Evolutionary conservation across 2,329 filamentous ascomycete species (phyloP).

Genomic region (Aspergillus aculeatus): DNA sequence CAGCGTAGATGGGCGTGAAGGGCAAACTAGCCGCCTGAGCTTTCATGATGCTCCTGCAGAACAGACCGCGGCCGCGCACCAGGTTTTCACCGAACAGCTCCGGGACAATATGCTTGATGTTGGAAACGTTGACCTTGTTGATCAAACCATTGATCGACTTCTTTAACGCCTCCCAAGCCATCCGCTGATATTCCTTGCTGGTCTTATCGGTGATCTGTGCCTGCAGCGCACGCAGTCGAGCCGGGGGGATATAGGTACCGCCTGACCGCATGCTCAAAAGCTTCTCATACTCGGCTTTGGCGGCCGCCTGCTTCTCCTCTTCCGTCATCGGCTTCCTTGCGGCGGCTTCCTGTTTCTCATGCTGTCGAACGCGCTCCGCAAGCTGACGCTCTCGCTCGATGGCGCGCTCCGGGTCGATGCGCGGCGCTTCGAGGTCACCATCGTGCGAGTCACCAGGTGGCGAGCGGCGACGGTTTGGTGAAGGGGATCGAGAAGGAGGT

Average conservation of each 20-base stretch:
- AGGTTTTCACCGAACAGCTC: conserved; percentile 95
- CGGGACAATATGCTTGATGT: conserved; percentile 96
- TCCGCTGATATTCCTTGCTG: conserved; percentile 95
- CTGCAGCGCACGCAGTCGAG: conserved; percentile 84
- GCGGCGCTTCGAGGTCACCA: conserved; percentile 43
- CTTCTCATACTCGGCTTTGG: conserved; percentile 92
- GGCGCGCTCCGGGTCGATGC: conserved; percentile 51
- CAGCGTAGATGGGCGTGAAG: conserved; percentile 94
- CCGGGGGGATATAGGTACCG: conserved; percentile 94
- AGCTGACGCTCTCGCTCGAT: conserved; percentile 52
- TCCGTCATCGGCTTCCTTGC: conserved; percentile 60
- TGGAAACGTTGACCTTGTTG: conserved; percentile 98
- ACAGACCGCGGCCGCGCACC: conserved; percentile 83
- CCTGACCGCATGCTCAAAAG: conserved; percentile 89
- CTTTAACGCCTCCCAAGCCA: conserved; percentile 98
- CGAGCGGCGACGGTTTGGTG: conserved; percentile 51
- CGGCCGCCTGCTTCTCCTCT: conserved; percentile 81
- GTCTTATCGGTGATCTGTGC: conserved; percentile 95
- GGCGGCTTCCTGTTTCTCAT: conserved; percentile 46
- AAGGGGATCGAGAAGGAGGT: conserved; percentile 54
- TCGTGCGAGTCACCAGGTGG: conserved; percentile 40
- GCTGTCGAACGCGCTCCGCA: conserved; percentile 54
- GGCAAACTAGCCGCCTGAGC: conserved; percentile 93
- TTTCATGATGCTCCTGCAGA: conserved; percentile 97
- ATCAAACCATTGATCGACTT: conserved; percentile 98